phyloP scores from a whole-genome alignment of 2,329 filamentous ascomycete genomes.

The Colletotrichum orbiculare region DNA sequence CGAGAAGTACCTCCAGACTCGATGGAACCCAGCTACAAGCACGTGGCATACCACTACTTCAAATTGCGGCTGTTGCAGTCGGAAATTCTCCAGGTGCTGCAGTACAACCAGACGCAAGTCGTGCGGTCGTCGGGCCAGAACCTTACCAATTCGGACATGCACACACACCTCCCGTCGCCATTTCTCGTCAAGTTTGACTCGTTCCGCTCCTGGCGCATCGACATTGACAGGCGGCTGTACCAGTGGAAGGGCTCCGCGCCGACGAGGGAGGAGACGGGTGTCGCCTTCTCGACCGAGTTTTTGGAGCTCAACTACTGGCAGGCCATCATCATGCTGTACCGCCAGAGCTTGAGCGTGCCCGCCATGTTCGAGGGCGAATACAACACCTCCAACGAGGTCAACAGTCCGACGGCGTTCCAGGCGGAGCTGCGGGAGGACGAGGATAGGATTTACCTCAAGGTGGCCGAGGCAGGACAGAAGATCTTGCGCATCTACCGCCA shows the following conservation, averaged over 20 bases:
- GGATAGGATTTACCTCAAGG: slow-evolving; percentile 91
- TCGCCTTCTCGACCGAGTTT: slow-evolving; percentile 90
- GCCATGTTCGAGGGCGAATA: slow-evolving; percentile 85
- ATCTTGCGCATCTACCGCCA: slow-evolving; percentile 92
- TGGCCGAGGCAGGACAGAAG: slow-evolving; percentile 93
- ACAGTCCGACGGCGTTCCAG: slow-evolving; percentile 70
- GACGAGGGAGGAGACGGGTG: slow-evolving; percentile 81
- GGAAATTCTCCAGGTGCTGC: slow-evolving; percentile 92
- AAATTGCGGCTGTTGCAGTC: slow-evolving; percentile 89
- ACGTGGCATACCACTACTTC: slow-evolving; percentile 92
- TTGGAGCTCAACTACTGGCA: slow-evolving; percentile 98
- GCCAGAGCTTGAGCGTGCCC: slow-evolving; percentile 89
- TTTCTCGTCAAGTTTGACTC: slow-evolving; percentile 87
- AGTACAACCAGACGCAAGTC: slow-evolving; percentile 88
- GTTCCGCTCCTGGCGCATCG: slow-evolving; percentile 87
- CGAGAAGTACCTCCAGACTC: slow-evolving; percentile 67
- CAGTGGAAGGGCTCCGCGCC: slow-evolving; percentile 91
- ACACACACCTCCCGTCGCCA: slow-evolving; percentile 82
- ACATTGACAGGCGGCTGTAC: slow-evolving; percentile 84
- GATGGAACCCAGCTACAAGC: slow-evolving; percentile 82
- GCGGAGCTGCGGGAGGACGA: slow-evolving; percentile 81
- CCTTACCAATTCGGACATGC: slow-evolving; percentile 76
- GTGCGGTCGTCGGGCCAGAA: slow-evolving; percentile 75
- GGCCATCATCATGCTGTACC: slow-evolving; percentile 93
- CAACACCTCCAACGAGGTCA: slow-evolving; percentile 71